Evolutionary conservation across 73 alveolate genomes (phyloP).

Genomic region (Tetrahymena elliotti): DNA sequence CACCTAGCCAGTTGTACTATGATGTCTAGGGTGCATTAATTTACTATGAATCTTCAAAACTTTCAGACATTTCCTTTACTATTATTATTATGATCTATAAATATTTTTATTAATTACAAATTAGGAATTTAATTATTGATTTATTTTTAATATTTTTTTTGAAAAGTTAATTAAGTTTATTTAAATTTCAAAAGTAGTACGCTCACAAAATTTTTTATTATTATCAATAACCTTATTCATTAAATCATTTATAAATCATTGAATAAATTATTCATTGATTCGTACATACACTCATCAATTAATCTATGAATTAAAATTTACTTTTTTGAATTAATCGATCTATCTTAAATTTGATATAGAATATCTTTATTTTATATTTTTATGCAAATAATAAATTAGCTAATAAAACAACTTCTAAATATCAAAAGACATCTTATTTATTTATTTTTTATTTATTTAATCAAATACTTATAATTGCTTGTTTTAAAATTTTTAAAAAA

Average conservation of each 20-base stretch:
- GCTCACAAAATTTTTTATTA: background rate
- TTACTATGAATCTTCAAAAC: background rate
- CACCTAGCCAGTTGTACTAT: constrained; percentile 2
- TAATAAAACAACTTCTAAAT: no score
- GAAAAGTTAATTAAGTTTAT: background rate
- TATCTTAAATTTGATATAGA: background rate
- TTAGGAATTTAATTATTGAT: background rate
- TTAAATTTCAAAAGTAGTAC: background rate
- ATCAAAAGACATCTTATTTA: no score
- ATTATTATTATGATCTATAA: background rate
- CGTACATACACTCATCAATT: no score
- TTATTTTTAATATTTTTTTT: background rate
- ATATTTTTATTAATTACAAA: background rate
- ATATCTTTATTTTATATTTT: background rate
- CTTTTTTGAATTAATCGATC: no score
- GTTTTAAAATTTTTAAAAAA: no score
- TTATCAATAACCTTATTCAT: background rate
- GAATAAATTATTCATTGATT: background rate
- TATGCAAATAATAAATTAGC: no score
- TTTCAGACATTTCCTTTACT: background rate
- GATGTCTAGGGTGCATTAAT: background rate
- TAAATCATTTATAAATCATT: no score
- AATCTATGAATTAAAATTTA: no score
- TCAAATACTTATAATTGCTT: no score
- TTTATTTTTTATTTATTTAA: no score